These are phyloP conservation scores for Camptophora hylomeconis DNA, from an alignment of 2,329 filamentous ascomycete genomes.

Conservation along the genomic window DNA sequence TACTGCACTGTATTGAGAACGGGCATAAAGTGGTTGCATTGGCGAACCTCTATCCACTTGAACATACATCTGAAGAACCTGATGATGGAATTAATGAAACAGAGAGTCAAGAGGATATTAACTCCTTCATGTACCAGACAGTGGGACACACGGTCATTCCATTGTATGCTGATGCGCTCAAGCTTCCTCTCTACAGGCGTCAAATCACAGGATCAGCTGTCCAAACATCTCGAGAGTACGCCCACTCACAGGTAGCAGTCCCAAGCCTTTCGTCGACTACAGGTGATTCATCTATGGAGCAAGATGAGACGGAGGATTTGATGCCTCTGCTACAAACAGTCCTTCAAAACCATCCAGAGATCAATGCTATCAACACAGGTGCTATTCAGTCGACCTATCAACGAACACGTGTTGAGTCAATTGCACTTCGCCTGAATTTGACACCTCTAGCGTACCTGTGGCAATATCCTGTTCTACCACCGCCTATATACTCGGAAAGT, in stretches of 20 bases:
- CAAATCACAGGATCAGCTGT: conserved; percentile 60
- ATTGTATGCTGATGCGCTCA: conserved; percentile 66
- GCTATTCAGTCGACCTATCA: conserved; percentile 94
- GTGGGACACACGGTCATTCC: conserved; percentile 81
- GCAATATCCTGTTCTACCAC: conserved; percentile 70
- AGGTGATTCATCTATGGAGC: conserved; percentile 8
- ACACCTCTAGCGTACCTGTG: conserved; percentile 77
- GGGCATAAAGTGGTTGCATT: conserved; percentile 77
- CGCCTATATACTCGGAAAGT: conserved; percentile 25
- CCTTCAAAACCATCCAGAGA: conserved; percentile 56
- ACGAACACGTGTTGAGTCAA: conserved; percentile 84
- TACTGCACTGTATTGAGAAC: conserved; percentile 78
- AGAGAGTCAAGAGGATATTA: conserved; percentile 52
- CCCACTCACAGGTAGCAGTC: conserved; percentile 12
- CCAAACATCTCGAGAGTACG: conserved; percentile 61
- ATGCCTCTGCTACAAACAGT: conserved; percentile 59
- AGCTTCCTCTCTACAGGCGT: conserved; percentile 70
- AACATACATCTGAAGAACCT: conserved; percentile 16
- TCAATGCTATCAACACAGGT: conserved; percentile 77
- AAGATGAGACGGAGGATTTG: conserved; percentile 83
- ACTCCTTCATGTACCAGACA: conserved; percentile 99
- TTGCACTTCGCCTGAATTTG: conserved; percentile 72
- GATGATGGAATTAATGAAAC: conserved; percentile 21
- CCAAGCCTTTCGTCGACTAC: conserved; percentile 3
- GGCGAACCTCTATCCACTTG: conserved; percentile 67